Evolutionary conservation across 1,284 basidiomycete genomes (phyloP).

Genomic region (Cystobasidiaceae sp.): DNA sequence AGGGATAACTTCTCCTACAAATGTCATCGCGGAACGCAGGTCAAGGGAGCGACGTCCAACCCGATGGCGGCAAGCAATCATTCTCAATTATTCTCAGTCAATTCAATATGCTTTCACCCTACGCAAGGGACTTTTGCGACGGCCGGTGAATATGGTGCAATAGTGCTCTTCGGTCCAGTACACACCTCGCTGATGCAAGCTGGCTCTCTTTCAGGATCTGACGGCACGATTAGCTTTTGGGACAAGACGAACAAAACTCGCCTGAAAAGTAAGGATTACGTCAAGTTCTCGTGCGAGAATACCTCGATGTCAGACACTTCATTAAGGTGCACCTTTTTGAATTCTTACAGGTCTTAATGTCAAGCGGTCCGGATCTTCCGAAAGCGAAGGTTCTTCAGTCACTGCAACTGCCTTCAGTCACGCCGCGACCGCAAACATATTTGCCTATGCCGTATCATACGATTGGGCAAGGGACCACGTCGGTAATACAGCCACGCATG

Average conservation of each 20-base stretch:
- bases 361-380: background rate
- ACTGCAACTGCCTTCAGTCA: slow-evolving; percentile 74
- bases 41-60: slow-evolving; percentile 31
- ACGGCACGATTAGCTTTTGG: slow-evolving; percentile 80
- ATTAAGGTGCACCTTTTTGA: background rate
- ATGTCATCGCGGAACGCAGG: slow-evolving; percentile 51
- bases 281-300: slow-evolving; percentile 39
- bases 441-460: slow-evolving; percentile 59
- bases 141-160: slow-evolving; percentile 60
- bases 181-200: no score
- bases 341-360: background rate
- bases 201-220: slow-evolving; percentile 50
- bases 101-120: slow-evolving; percentile 87
- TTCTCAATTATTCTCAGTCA: slow-evolving; percentile 83
- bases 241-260: slow-evolving; percentile 83
- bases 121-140: slow-evolving; percentile 91
- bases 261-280: slow-evolving; percentile 63
- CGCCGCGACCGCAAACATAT: slow-evolving; percentile 62
- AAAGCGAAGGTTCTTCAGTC: slow-evolving; percentile 50
- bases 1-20: slow-evolving; percentile 87
- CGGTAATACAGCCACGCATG: slow-evolving; percentile 71
- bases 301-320: background rate
- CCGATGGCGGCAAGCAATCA: slow-evolving; percentile 31
- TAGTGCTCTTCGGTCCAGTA: background rate
- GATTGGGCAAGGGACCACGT: slow-evolving; percentile 66